Base-by-base conservation (phyloP, 2,329 filamentous ascomycete species). In the Ilyonectria destructans region DNA sequence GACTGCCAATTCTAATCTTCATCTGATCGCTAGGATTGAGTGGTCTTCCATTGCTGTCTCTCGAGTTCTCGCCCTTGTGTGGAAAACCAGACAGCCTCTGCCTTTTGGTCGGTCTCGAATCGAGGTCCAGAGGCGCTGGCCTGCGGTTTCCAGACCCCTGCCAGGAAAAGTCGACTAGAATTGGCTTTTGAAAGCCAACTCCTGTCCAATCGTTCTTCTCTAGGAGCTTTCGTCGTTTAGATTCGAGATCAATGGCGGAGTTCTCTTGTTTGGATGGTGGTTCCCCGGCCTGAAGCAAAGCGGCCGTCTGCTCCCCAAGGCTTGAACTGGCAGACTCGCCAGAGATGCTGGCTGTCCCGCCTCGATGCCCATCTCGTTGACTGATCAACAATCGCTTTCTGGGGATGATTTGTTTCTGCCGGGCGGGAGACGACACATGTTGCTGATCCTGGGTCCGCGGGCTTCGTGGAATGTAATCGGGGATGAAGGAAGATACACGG, bases 121-220 rank as follows among this genome's bases (percentile, higher is more conserved):
- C 17, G 45, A 31, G 17, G 8, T 23, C 21, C 29, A 3, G 46
- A 65, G 15, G 9, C 19, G n/a, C 33, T 68, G 56, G 10, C 21
- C 49, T 71, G 19, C 31, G 15, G 15, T 15, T 6, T 48, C 13
- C 48, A 17, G 62, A 61, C 23, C 48, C 65, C 23, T 69, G 67
- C 52, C 66, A 67, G 6, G 74, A 63, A 49, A 73, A 75, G 12
- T 74, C 67, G 8, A 74, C 62, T 2, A 67, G 49, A 15, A 79
- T 66, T 9, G 76, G 70, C 55, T 80, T 81, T 52, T 82, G 79
- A 12, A 79, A 57, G 19, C 65, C 67, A 7, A 81, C 66, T 4
- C 80, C 79, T 0, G 75, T 76, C 79, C 80, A 82, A 35, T 80
- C 76, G 12, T 54, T 61, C 48, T 74, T 76, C 10, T 74, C 58